phyloP scores from a whole-genome alignment of 2,329 filamentous ascomycete genomes.

The Neofusicoccum cordaticola region DNA sequence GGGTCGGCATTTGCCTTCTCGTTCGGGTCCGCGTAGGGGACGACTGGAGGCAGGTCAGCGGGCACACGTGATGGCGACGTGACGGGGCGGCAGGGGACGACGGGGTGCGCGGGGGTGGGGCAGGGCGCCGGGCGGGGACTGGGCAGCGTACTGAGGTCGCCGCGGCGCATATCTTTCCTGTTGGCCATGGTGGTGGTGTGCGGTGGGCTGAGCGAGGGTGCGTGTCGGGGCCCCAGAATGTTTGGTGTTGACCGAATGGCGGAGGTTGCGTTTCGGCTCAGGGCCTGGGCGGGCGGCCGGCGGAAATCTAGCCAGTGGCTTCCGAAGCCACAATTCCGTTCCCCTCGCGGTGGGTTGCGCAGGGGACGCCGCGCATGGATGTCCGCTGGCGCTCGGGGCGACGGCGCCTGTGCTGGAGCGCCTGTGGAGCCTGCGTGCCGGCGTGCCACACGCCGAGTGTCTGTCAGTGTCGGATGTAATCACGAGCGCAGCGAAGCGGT shows the following conservation, averaged over 20 bases:
- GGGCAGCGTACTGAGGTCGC: constrained; percentile 64
- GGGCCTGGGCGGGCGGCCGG: neutral
- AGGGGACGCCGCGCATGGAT: constrained; percentile 1
- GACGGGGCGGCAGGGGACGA: constrained; percentile 12
- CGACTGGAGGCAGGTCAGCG: constrained; percentile 55
- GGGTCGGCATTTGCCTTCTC: constrained; percentile 57
- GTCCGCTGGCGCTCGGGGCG: constrained; percentile 3
- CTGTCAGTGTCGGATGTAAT: neutral
- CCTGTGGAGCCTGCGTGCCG: constrained; percentile 2
- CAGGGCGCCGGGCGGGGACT: neutral
- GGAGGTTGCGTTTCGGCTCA: constrained; percentile 3
- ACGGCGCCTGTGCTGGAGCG: neutral
- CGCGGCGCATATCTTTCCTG: constrained; percentile 73
- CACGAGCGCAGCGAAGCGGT: neutral
- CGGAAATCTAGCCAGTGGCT: constrained; percentile 5
- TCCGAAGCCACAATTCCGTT: constrained; percentile 9
- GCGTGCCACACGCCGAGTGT: neutral
- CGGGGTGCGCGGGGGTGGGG: neutral
- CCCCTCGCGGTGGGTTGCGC: neutral
- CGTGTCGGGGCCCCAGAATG: constrained; percentile 14
- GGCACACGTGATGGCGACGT: constrained; percentile 8
- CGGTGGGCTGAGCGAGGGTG: constrained; percentile 1
- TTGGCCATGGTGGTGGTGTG: constrained; percentile 54
- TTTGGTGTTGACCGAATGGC: constrained; percentile 15
- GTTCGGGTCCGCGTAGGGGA: constrained; percentile 81